Base-by-base conservation (phyloP, 768 basidiomycete genomes). In the Daedaleopsis sinensis region DNA sequence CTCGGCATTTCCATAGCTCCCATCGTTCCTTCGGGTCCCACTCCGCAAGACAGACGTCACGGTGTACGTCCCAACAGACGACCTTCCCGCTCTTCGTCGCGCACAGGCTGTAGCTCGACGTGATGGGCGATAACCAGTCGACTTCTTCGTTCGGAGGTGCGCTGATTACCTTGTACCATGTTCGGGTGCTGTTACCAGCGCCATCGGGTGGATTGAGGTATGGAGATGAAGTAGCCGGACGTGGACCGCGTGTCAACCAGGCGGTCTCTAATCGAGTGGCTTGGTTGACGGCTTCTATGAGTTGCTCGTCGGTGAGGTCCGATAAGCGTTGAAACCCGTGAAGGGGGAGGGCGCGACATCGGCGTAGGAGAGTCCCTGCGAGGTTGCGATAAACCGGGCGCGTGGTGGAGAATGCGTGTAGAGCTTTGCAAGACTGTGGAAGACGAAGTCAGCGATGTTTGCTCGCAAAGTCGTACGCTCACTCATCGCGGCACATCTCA, bases 1-100 rank as follows among this genome's bases (percentile, higher is more conserved):
- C 88, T 10, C 89, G 75, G 65, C 89, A 90, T 67, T 91, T 91
- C 89, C 89, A 90, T 6, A 91, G 68, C 66, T 89, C 87, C 88
- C 89, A 90, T 52, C 75, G 73, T 48, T 80, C 77, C 15, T 73
- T 69, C 4, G 87, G 88, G 53, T 84, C 83, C 89, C 89, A 91
- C 59, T 89, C 85, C 0, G 86, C 87, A 3, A 90, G 77, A 61
- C 83, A 84, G 16, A 71, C 68, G 52, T 90, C 85, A 3, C 79
- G 78, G 54, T 83, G 82, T 15, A 90, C 83, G 59, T 91, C 88
- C 89, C 89, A 90, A 65, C 89, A 90, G 16, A 90, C 84, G 19
- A 91, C 87, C 66, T 86, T 87, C 5, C 89, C 89, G 52, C 82
- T 85, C 74, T 89, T 89, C 0, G 89, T 90, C 1, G 88, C 86